These are phyloP conservation scores for Microsporum ferrugineum DNA, from an alignment of 2,329 filamentous ascomycete species.

Conservation along the genomic window DNA sequence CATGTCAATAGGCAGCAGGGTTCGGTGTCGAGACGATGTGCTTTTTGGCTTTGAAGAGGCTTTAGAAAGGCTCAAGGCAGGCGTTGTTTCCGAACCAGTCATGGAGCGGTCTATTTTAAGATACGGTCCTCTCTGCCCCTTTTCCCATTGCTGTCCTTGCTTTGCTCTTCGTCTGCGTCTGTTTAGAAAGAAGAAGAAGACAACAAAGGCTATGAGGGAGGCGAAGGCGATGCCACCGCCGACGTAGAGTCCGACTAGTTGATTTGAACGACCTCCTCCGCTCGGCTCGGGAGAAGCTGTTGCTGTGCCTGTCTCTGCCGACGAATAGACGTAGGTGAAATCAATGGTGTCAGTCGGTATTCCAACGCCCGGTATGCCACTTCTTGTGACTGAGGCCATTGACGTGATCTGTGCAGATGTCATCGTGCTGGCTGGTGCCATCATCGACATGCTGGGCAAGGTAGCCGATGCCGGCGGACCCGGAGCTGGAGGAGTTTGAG, in stretches of 20 bases:
- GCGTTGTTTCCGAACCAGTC: neutral
- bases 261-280: neutral
- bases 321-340: neutral
- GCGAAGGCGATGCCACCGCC: constrained; percentile 42
- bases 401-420: neutral
- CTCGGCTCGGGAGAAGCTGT: neutral
- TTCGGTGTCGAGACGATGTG: neutral
- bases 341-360: constrained; percentile 2
- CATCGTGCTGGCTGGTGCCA: neutral
- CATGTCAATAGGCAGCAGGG: neutral
- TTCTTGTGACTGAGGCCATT: neutral
- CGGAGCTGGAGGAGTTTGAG: neutral
- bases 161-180: neutral
- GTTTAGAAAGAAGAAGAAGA: constrained; percentile 18
- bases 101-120: neutral
- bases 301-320: neutral
- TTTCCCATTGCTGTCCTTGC: neutral
- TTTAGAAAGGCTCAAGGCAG: neutral
- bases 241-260: constrained; percentile 47
- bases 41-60: neutral
- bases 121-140: neutral
- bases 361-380: neutral
- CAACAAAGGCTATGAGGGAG: constrained; percentile 36
- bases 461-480: neutral
- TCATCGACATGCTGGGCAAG: neutral